Evolutionary conservation across 2,329 filamentous ascomycete species (phyloP).

Genomic region (Ciborinia camelliae): DNA sequence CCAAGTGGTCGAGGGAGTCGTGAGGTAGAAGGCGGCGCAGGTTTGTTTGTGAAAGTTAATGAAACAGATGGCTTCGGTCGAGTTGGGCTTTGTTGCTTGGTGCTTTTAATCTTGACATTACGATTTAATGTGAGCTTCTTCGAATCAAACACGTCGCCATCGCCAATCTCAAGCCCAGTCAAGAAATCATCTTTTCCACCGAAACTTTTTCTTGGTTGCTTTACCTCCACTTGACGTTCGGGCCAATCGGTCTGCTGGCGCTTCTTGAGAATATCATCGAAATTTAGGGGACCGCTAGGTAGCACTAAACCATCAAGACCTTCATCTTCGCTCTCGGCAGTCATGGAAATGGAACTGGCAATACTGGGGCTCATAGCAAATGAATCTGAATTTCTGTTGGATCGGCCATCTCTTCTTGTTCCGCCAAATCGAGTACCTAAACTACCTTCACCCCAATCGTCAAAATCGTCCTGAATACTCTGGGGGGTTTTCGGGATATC

Average conservation of each 20-base stretch:
- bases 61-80: slow-evolving; percentile 75
- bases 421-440: slow-evolving; percentile 87
- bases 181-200: slow-evolving; percentile 70
- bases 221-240: slow-evolving; percentile 45
- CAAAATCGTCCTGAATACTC: slow-evolving; percentile 69
- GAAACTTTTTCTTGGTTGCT: slow-evolving; percentile 32
- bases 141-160: slow-evolving; percentile 76
- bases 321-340: slow-evolving; percentile 90
- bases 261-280: slow-evolving; percentile 72
- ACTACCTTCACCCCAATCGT: slow-evolving; percentile 90
- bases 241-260: slow-evolving; percentile 61
- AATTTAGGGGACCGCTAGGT: slow-evolving; percentile 78
- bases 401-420: slow-evolving; percentile 74
- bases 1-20: slow-evolving; percentile 75
- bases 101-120: slow-evolving; percentile 83
- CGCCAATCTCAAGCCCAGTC: slow-evolving; percentile 80
- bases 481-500: slow-evolving; percentile 63
- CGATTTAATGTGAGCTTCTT: slow-evolving; percentile 82
- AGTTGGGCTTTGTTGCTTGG: slow-evolving; percentile 64
- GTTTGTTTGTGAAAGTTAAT: slow-evolving; percentile 85
- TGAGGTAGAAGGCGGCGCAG: slow-evolving; percentile 51
- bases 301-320: slow-evolving; percentile 85
- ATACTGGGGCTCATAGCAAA: slow-evolving; percentile 91
- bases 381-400: slow-evolving; percentile 78
- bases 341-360: slow-evolving; percentile 86